A percentile compares a stretch with the other conserved stretches of the same genome.
These are phyloP conservation scores for Thielaviopsis populi DNA, from an alignment of 2,329 filamentous ascomycete species.

Conservation along the genomic window DNA sequence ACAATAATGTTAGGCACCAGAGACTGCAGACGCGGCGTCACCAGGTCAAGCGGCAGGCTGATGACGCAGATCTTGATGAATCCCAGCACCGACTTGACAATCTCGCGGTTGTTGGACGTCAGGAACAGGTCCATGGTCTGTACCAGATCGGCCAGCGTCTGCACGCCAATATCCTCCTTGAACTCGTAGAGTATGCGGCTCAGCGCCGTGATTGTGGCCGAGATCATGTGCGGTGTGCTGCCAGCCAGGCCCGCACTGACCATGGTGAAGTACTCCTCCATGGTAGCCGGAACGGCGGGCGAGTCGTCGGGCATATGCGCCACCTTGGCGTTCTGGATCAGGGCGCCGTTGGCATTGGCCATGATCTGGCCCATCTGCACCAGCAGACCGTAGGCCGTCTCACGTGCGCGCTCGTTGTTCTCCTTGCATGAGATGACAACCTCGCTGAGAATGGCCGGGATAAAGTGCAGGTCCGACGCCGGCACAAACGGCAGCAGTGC, in stretches of 20 bases:
- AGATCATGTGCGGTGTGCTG: constrained; percentile 91
- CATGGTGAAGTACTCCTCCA: constrained; percentile 98
- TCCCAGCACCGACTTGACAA: constrained; percentile 83
- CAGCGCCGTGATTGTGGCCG: constrained; percentile 86
- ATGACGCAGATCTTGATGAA: constrained; percentile 96
- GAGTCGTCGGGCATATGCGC: constrained; percentile 74
- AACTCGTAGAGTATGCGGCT: constrained; percentile 92
- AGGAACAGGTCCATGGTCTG: constrained; percentile 94
- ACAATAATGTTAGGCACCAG: constrained; percentile 83
- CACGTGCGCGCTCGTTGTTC: constrained; percentile 86
- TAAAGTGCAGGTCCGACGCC: constrained; percentile 70
- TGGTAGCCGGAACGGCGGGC: constrained; percentile 58
- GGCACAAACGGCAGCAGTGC: constrained; percentile 70
- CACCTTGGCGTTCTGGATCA: constrained; percentile 74
- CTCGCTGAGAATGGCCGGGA: constrained; percentile 79
- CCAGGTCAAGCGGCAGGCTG: constrained; percentile 61
- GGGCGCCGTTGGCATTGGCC: constrained; percentile 45
- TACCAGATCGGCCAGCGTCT: constrained; percentile 68
- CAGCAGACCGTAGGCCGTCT: constrained; percentile 76
- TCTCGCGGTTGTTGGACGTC: constrained; percentile 90
- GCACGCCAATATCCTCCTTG: constrained; percentile 49
- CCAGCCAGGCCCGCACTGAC: constrained; percentile 88
- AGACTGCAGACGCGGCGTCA: constrained; percentile 59
- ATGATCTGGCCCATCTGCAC: constrained; percentile 80
- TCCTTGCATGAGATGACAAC: constrained; percentile 96